Conservation (phyloP, 345 rosid genomes). For the Moricandia moricandioides region DNA sequence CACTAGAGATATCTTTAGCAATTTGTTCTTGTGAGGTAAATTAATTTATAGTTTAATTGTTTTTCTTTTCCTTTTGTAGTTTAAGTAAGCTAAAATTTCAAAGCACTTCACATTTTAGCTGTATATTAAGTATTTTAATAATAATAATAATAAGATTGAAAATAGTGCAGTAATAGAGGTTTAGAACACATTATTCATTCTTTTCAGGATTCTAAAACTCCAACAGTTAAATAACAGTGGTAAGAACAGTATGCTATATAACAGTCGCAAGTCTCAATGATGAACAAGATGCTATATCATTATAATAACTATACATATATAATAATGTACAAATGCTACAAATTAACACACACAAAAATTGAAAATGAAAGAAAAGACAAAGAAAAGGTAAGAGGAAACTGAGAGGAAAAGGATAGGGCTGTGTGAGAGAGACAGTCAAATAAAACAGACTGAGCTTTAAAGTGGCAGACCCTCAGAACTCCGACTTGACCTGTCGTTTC, state of each 20-base stretch:
- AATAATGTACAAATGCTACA: neutral
- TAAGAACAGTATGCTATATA: too few relatives aligned
- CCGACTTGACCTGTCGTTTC: conserved; percentile 37
- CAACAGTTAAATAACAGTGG: conserved; percentile 39
- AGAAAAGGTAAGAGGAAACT: conserved; percentile 23
- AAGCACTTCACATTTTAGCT: neutral
- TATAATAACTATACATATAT: neutral
- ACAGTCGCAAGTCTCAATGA: conserved; percentile 32
- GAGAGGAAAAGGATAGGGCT: neutral
- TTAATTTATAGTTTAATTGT: too few relatives aligned
- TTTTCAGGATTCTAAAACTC: conserved; percentile 33
- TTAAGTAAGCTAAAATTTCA: neutral
- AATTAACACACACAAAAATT: neutral
- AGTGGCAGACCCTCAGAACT: conserved; percentile 31
- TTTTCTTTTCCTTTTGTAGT: neutral
- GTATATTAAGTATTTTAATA: neutral
- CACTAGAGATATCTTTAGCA: too few relatives aligned
- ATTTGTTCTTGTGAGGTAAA: too few relatives aligned
- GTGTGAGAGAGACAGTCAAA: conserved; percentile 28
- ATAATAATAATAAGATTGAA: neutral
- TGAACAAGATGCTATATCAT: conserved; percentile 19
- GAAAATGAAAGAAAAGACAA: conserved; percentile 17
- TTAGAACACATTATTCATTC: conserved; percentile 18
- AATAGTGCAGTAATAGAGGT: conserved; percentile 11
- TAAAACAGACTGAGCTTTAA: conserved; percentile 29